Percentiles rank a stretch among this genome's conserved stretches.
Conservation (phyloP, 768 basidiomycete species). For the Phanerochaete sordida region DNA sequence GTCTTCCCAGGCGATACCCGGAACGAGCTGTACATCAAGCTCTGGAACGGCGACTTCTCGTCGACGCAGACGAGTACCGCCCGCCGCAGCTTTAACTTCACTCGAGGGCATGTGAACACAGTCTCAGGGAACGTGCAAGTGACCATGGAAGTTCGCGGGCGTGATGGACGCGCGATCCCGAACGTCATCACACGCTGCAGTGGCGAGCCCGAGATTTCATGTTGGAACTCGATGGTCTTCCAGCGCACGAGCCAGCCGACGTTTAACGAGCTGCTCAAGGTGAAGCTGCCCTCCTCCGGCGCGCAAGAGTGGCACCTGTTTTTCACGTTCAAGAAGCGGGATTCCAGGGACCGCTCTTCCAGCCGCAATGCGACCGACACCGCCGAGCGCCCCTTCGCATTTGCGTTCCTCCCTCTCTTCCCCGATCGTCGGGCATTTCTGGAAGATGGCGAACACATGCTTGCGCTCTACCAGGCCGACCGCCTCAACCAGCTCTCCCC, state of each 20-base stretch:
- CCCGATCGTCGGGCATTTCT: conserved; percentile 73
- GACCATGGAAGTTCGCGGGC: conserved; percentile 79
- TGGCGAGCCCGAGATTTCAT: conserved; percentile 75
- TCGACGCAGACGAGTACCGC: conserved; percentile 45
- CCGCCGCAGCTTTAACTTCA: conserved; percentile 56
- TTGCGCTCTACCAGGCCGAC: conserved; percentile 84
- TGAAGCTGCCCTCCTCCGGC: conserved; percentile 65
- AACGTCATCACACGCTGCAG: conserved; percentile 77
- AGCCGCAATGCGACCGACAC: conserved; percentile 36
- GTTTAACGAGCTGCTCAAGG: conserved; percentile 90
- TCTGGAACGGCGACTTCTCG: conserved; percentile 91
- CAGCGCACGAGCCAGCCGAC: conserved; percentile 85
- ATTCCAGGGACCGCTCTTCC: conserved; percentile 43
- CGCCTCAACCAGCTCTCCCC: conserved; percentile 58
- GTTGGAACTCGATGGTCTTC: conserved; percentile 91
- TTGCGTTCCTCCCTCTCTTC: conserved; percentile 87
- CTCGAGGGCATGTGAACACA: conserved; percentile 52
- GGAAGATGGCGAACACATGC: conserved; percentile 83
- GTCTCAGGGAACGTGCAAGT: conserved; percentile 78
- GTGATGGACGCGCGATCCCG: conserved; percentile 65
- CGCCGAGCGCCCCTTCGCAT: conserved; percentile 81
- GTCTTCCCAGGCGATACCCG: conserved; percentile 91
- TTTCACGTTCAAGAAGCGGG: conserved; percentile 86
- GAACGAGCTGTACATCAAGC: conserved; percentile 94
- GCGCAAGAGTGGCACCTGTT: conserved; percentile 86